Conservation (phyloP, 495 filamentous ascomycete genomes). For the Aspergillus carlsbadensis region DNA sequence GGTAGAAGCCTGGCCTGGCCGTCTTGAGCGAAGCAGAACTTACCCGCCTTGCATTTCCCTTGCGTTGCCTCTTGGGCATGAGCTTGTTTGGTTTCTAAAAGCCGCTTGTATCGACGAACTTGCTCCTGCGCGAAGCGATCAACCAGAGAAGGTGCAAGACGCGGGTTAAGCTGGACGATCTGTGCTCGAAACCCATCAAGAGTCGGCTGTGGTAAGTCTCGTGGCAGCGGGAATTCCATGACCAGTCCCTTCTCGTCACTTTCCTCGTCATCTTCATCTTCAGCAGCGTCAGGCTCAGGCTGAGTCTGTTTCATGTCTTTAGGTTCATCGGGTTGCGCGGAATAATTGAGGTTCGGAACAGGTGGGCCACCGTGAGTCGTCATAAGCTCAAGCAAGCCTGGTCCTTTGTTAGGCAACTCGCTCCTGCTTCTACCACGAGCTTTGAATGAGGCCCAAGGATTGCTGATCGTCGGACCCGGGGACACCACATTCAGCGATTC, state of each 20-base stretch:
- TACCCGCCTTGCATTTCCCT: constrained; percentile 55
- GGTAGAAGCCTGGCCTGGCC: constrained; percentile 54
- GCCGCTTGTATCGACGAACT: constrained; percentile 71
- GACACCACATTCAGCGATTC: constrained; percentile 49
- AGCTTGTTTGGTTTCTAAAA: constrained; percentile 70
- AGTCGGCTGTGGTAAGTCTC: constrained; percentile 64
- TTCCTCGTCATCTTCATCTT: constrained; percentile 48
- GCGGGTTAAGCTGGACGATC: constrained; percentile 69
- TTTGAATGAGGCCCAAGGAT: constrained; percentile 52
- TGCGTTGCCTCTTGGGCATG: constrained; percentile 59
- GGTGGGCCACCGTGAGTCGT: constrained; percentile 49
- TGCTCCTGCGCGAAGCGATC: constrained; percentile 86
- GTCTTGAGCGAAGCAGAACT: constrained; percentile 64
- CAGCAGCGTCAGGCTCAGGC: constrained; percentile 17
- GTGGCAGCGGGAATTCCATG: constrained; percentile 47
- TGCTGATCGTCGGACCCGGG: constrained; percentile 47
- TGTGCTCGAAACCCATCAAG: constrained; percentile 76
- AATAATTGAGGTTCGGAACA: constrained; percentile 42
- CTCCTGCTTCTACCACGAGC: constrained; percentile 72
- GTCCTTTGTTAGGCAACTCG: constrained; percentile 56
- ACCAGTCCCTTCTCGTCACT: constrained; percentile 42
- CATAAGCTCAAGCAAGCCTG: constrained; percentile 47
- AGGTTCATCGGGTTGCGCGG: constrained; percentile 24
- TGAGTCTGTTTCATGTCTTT: constrained; percentile 5
- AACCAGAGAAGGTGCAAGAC: constrained; percentile 65